Conservation (phyloP, 345 rosid species). For the Brassica incana region DNA sequence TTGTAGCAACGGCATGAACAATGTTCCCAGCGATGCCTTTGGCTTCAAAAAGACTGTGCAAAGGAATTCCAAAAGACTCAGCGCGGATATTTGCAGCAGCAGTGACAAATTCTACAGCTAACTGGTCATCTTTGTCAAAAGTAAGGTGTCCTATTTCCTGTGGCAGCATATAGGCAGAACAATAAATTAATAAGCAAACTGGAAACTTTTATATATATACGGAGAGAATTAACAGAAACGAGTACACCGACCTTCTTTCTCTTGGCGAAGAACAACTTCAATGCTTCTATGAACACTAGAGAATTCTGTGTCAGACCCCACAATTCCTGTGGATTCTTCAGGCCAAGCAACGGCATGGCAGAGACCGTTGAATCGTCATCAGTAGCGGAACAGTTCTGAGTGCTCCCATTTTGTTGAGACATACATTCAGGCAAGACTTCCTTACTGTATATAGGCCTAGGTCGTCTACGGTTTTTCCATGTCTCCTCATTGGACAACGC, state of each 20-base stretch:
- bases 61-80: conserved; percentile 85
- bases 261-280: conserved; percentile 67
- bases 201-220: background rate
- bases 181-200: conserved; percentile 7
- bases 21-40: conserved; percentile 99
- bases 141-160: conserved; percentile 91
- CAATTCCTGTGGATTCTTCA: conserved; percentile 95
- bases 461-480: conserved; percentile 82
- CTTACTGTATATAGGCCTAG: conserved; percentile 76
- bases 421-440: conserved; percentile 57
- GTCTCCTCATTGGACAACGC: conserved; percentile 95
- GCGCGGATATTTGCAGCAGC: conserved; percentile 99
- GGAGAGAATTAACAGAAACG: conserved; percentile 17
- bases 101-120: conserved; percentile 98
- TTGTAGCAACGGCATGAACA: conserved; percentile 98
- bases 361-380: conserved; percentile 53
- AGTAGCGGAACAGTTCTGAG: conserved; percentile 42
- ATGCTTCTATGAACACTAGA: conserved; percentile 74
- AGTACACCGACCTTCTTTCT: conserved; percentile 67
- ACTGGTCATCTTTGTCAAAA: conserved; percentile 98
- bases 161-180: conserved; percentile 3
- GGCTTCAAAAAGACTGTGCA: conserved; percentile 97
- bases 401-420: conserved; percentile 63
- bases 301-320: conserved; percentile 90
- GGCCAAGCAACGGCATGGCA: conserved; percentile 81